These are phyloP conservation scores for Colletotrichum coccodes DNA, from an alignment of 2,329 filamentous ascomycete genomes.

Conservation along the genomic window DNA sequence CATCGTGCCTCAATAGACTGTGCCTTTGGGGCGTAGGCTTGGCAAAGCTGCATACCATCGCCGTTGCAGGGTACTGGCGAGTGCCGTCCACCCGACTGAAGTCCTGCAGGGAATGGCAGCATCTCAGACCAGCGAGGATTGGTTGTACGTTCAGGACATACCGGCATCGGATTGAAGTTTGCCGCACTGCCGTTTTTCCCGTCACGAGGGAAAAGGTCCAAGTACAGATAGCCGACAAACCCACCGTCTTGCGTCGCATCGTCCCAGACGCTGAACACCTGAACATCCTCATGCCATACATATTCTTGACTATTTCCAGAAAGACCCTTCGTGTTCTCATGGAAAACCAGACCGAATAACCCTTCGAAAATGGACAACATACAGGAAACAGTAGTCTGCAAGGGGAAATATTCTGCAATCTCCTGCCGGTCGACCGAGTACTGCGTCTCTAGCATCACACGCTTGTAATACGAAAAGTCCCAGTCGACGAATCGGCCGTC, in stretches of 20 bases:
- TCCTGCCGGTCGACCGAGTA: slow-evolving; percentile 63
- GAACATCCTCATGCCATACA: slow-evolving; percentile 65
- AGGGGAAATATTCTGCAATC: slow-evolving; percentile 67
- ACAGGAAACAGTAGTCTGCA: slow-evolving; percentile 60
- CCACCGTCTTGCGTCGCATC: slow-evolving; percentile 74
- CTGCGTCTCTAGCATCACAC: slow-evolving; percentile 62
- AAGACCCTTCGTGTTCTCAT: slow-evolving; percentile 48
- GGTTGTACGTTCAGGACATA: background rate
- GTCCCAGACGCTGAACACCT: slow-evolving; percentile 84
- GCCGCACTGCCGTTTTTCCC: slow-evolving; percentile 67
- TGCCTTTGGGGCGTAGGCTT: slow-evolving; percentile 65
- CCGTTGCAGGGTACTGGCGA: slow-evolving; percentile 46
- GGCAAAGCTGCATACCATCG: slow-evolving; percentile 67
- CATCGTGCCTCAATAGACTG: slow-evolving; percentile 64
- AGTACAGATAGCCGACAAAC: slow-evolving; percentile 85
- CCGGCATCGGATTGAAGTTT: background rate
- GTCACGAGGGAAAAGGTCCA: slow-evolving; percentile 81
- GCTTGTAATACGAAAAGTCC: slow-evolving; percentile 65
- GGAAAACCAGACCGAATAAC: slow-evolving; percentile 48
- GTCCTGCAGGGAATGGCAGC: background rate
- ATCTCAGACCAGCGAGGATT: background rate
- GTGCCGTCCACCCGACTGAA: background rate
- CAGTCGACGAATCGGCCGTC: slow-evolving; percentile 63
- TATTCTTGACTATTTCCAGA: background rate
- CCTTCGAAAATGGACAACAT: slow-evolving; percentile 61